Percentiles rank a stretch among this genome's conserved stretches.
Evolutionary conservation across 257 asterid genomes (phyloP).

Genomic region (Ilex aquifolium): DNA sequence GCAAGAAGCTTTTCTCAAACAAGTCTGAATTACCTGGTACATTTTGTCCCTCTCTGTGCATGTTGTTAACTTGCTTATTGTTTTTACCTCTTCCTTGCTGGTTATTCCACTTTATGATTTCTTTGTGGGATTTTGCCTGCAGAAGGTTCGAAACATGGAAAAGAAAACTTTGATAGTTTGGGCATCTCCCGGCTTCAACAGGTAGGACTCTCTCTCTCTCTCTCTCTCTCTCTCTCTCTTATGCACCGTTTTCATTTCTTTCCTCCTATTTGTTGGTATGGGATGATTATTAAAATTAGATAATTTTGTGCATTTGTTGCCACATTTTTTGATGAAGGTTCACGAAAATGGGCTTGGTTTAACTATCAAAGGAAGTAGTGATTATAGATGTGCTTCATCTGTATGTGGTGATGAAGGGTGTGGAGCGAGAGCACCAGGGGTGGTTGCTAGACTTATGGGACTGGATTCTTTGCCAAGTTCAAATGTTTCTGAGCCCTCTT

Average conservation of each 20-base stretch:
- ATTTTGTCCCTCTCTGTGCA: slow-evolving; percentile 9
- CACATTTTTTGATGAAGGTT: slow-evolving; percentile 36
- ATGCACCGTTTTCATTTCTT: background rate
- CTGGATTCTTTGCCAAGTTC: slow-evolving; percentile 76
- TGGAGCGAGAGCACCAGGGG: slow-evolving; percentile 78
- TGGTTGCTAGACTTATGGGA: slow-evolving; percentile 99
- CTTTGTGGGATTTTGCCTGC: slow-evolving; percentile 21
- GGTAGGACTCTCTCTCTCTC: slow-evolving; percentile 29
- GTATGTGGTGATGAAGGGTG: slow-evolving; percentile 49
- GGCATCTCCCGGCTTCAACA: slow-evolving; percentile 42
- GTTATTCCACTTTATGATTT: slow-evolving; percentile 2
- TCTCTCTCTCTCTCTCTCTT: slow-evolving; percentile 3
- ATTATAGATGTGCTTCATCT: slow-evolving; percentile 51
- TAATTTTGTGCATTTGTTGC: slow-evolving; percentile 2
- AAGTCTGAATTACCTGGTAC: slow-evolving; percentile 72
- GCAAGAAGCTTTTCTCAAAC: slow-evolving; percentile 85
- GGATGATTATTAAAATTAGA: slow-evolving; percentile 9
- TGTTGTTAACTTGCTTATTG: slow-evolving; percentile 2
- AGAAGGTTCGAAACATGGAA: slow-evolving; percentile 63
- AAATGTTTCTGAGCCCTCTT: slow-evolving; percentile 43
- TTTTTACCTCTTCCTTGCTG: slow-evolving; percentile 6
- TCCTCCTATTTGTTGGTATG: slow-evolving; percentile 5
- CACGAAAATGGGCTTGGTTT: slow-evolving; percentile 44
- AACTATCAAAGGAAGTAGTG: slow-evolving; percentile 27
- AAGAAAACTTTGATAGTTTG: slow-evolving; percentile 43